Evolutionary conservation across 1,284 basidiomycete genomes (phyloP).

Genomic region (Leccinum fuscescens): DNA sequence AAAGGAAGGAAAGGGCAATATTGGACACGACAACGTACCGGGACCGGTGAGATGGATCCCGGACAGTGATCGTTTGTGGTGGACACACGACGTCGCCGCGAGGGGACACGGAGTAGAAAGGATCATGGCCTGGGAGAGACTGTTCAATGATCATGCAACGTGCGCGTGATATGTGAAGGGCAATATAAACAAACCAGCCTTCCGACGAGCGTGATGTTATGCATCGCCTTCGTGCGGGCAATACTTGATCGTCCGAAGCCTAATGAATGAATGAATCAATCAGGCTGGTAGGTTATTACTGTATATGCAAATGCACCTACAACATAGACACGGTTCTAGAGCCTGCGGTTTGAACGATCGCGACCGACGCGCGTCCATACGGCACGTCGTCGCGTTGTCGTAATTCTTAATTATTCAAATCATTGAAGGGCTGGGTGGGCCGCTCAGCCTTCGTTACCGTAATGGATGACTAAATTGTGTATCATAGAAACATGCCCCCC

Average conservation of each 20-base stretch:
- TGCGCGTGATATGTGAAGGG: not conserved
- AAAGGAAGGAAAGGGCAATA: not conserved
- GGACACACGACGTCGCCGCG: constrained; percentile 3
- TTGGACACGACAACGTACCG: not conserved
- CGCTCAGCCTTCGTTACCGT: not conserved
- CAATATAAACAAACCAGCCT: not conserved
- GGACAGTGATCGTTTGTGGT: not conserved
- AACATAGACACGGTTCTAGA: not conserved
- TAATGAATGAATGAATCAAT: not conserved
- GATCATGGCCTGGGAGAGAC: not conserved
- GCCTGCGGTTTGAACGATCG: not conserved
- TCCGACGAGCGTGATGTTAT: not conserved
- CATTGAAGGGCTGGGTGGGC: not conserved
- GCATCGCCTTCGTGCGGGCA: not conserved
- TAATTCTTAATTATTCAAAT: not conserved
- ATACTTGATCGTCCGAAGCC: not conserved
- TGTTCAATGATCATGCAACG: not conserved
- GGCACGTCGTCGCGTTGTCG: not conserved
- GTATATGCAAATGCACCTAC: not conserved
- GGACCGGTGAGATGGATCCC: not conserved
- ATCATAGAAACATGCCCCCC: not conserved
- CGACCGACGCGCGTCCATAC: not conserved
- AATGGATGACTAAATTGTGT: not conserved
- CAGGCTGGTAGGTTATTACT: not conserved
- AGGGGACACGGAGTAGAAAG: not conserved